Percentiles rank a stretch among this genome's conserved stretches.
Evolutionary conservation across 2,329 filamentous ascomycete species (phyloP).

Genomic region (Amylocarpus encephaloides): DNA sequence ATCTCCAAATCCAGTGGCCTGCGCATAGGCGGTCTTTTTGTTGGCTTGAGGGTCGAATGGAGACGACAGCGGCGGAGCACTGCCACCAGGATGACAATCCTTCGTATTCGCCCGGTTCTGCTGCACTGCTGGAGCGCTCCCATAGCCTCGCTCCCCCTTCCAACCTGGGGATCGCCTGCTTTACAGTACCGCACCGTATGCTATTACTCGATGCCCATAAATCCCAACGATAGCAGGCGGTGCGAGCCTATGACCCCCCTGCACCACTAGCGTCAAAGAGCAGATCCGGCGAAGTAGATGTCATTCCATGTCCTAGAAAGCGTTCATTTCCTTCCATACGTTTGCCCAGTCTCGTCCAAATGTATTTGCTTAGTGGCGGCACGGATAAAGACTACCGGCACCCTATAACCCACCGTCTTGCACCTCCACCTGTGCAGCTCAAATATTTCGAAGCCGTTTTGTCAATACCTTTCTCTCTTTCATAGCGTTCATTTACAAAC

Average conservation of each 20-base stretch:
- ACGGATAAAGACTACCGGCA: background rate
- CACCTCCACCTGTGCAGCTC: background rate
- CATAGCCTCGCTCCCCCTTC: background rate
- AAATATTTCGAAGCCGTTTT: background rate
- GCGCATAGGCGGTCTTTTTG: too few species aligned
- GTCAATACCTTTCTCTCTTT: background rate
- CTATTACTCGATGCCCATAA: too few species aligned
- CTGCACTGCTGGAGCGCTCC: background rate
- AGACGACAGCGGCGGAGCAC: too few species aligned
- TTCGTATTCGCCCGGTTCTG: background rate
- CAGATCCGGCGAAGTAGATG: too few species aligned
- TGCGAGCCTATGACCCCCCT: background rate
- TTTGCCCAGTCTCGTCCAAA: background rate
- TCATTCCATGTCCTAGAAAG: too few species aligned
- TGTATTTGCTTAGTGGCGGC: background rate
- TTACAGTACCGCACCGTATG: background rate
- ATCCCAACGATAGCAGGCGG: background rate
- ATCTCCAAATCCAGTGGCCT: too few species aligned
- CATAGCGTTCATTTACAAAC: background rate
- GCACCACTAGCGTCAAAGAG: too few species aligned
- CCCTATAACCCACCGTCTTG: background rate
- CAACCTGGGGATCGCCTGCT: background rate
- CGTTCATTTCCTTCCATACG: background rate
- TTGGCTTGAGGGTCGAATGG: too few species aligned
- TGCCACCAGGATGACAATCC: background rate